Conservation (phyloP, 2,329 filamentous ascomycete genomes). For the Talaromyces funiculosus region DNA sequence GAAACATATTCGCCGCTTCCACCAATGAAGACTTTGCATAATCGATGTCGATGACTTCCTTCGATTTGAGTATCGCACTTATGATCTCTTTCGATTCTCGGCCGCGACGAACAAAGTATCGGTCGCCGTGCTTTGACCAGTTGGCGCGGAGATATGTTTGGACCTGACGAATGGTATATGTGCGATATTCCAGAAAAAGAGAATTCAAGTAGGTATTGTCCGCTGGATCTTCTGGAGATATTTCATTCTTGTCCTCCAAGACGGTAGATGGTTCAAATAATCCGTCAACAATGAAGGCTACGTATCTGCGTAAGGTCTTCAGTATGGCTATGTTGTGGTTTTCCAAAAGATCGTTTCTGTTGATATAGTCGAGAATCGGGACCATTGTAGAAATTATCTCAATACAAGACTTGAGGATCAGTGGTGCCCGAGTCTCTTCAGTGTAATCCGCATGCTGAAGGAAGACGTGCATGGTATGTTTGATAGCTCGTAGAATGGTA, state of each 20-base stretch:
- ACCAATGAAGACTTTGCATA: conserved; percentile 20
- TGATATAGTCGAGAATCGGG: conserved; percentile 44
- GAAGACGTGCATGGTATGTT: conserved; percentile 32
- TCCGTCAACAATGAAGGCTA: conserved; percentile 27
- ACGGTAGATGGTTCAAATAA: conserved; percentile 21
- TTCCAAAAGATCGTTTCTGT: conserved; percentile 27
- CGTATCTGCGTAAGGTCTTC: conserved; percentile 37
- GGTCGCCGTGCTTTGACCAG: conserved; percentile 43
- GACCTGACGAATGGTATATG: conserved; percentile 39
- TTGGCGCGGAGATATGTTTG: conserved; percentile 38
- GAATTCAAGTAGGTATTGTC: neutral
- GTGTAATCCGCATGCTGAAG: conserved; percentile 30
- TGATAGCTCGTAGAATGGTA: conserved; percentile 34
- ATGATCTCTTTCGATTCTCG: conserved; percentile 41
- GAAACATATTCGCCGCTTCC: conserved; percentile 20
- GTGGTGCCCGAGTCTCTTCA: conserved; percentile 34
- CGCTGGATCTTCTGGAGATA: neutral
- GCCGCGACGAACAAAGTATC: conserved; percentile 45
- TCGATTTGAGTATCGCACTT: conserved; percentile 27
- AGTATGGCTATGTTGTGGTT: conserved; percentile 28
- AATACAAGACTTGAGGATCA: conserved; percentile 36
- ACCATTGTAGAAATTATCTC: conserved; percentile 38
- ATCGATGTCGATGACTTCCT: conserved; percentile 18
- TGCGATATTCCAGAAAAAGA: conserved; percentile 22
- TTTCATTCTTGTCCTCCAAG: neutral